Percentiles rank a stretch among this genome's conserved stretches.
Conservation (phyloP, 495 filamentous ascomycete species). For the Penicillium chermesinum region DNA sequence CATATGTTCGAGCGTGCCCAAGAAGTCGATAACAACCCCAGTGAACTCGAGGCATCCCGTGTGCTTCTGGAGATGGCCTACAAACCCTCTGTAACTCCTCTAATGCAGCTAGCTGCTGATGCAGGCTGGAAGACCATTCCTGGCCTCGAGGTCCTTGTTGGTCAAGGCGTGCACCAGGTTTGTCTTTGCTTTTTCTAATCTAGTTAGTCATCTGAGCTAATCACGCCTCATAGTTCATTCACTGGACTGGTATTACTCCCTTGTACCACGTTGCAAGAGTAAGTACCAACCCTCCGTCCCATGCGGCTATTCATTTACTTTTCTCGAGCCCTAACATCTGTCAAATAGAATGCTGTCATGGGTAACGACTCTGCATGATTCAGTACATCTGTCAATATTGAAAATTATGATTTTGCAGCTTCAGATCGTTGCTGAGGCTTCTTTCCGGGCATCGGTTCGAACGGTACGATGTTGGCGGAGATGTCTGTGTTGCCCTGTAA, state of each 20-base stretch:
- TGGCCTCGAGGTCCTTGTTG: constrained; percentile 84
- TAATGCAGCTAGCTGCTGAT: constrained; percentile 80
- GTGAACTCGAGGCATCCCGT: constrained; percentile 30
- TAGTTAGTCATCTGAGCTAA: constrained; percentile 18
- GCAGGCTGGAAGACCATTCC: constrained; percentile 82
- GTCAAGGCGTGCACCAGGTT: constrained; percentile 75
- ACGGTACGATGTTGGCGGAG: neutral
- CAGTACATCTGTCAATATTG: neutral
- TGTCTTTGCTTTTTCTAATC: neutral
- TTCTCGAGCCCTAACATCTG: constrained; percentile 2
- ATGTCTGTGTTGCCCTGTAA: neutral
- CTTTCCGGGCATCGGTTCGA: neutral
- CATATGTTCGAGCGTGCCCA: constrained; percentile 54
- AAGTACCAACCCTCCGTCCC: constrained; percentile 6
- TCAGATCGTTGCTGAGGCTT: neutral
- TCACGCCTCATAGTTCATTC: constrained; percentile 50
- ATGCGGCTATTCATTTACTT: neutral
- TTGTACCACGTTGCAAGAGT: constrained; percentile 60
- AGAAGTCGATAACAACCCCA: constrained; percentile 29
- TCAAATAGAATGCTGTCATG: constrained; percentile 25
- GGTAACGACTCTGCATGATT: constrained; percentile 17
- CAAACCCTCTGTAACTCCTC: constrained; percentile 71
- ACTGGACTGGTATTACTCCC: constrained; percentile 74
- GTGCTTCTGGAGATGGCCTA: constrained; percentile 96
- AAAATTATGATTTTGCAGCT: neutral